Evolutionary conservation across 2,329 filamentous ascomycete species (phyloP), one percentile per base, ranked within the genome.

Genomic region (Bimuria novae-zelandiae): DNA sequence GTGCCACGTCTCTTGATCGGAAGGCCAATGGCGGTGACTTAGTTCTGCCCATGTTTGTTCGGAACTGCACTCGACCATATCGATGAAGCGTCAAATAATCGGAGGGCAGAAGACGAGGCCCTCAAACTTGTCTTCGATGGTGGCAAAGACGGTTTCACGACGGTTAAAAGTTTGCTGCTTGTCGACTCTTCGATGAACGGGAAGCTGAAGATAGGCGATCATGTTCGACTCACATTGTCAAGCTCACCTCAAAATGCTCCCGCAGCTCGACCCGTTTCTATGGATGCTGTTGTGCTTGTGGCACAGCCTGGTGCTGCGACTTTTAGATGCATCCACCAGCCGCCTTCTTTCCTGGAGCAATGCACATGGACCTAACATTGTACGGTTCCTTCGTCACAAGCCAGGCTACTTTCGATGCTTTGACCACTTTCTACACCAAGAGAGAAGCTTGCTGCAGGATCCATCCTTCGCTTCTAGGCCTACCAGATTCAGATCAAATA

Each of bases 351-450:
- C 47, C 59, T 73, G n/a, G 56, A 62, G 21, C 41, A 68, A 0
- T 77, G 70, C 22, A 73, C 70, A 0, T 79, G 76, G 76, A 59
- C 52, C 3, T 78, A 4, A 56, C 68, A 14, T 54, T 72, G 36
- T 78, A 73, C 44, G 76, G 76, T 0, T 74, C 75, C 0, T 78
- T 77, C 49, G 71, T 75, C n/a, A 78, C 73, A 1, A 61, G 66
- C 21, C 76, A 75, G 52, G 71, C 73, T 1, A 74, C 73, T 57
- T 61, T 76, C 0, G 74, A 77, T 48, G 74, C 76, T 1, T 57
- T 77, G 2, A 65, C 55, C 2, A 47, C 60, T 2, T 68, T 78
- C 27, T 68, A 69, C 7, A 63, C 52, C 0, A 36, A 66, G 14
- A 61, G 61, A 1, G 63, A 72, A 32, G 57, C 64, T 1, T 71